Percentiles rank a stretch among this genome's conserved stretches.
These are phyloP conservation scores for Hypoxylon subgilvum DNA, from an alignment of 495 filamentous ascomycete species.

Conservation along the genomic window DNA sequence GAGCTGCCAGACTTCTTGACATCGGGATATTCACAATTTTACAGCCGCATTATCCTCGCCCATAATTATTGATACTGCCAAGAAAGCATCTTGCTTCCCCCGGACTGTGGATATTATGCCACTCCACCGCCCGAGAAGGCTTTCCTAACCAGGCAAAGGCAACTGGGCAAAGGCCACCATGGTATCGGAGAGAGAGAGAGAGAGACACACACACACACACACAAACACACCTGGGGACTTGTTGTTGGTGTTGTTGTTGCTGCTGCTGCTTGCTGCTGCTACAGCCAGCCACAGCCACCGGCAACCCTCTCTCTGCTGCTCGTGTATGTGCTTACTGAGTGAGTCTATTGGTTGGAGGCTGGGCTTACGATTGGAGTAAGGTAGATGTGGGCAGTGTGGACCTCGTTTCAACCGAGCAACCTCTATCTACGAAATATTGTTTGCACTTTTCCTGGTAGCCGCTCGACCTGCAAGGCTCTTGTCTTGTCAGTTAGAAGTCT, in stretches of 20 bases:
- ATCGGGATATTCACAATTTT: constrained; percentile 2
- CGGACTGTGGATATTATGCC: too few relatives aligned
- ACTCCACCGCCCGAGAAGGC: constrained; percentile 14
- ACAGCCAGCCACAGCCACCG: background rate
- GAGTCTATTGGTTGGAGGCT: background rate
- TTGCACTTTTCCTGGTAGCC: constrained; percentile 10
- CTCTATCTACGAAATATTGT: too few relatives aligned
- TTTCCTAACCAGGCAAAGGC: constrained; percentile 12
- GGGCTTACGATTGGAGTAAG: background rate
- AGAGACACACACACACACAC: too few relatives aligned
- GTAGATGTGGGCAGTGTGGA: constrained; percentile 6
- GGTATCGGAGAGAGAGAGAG: too few relatives aligned
- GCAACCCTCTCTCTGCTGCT: too few relatives aligned
- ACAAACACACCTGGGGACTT: too few relatives aligned
- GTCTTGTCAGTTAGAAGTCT: background rate
- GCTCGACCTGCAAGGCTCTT: background rate
- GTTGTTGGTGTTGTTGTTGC: too few relatives aligned
- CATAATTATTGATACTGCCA: constrained; percentile 36
- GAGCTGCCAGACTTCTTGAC: constrained; percentile 9
- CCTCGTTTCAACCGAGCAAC: constrained; percentile 25
- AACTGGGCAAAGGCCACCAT: too few relatives aligned
- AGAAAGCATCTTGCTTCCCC: constrained; percentile 16
- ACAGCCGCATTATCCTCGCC: constrained; percentile 28
- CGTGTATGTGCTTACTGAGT: background rate
- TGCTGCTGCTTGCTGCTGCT: too few relatives aligned